These are phyloP conservation scores for Leccinum arenicola DNA, from an alignment of 768 basidiomycete species.

Conservation along the genomic window DNA sequence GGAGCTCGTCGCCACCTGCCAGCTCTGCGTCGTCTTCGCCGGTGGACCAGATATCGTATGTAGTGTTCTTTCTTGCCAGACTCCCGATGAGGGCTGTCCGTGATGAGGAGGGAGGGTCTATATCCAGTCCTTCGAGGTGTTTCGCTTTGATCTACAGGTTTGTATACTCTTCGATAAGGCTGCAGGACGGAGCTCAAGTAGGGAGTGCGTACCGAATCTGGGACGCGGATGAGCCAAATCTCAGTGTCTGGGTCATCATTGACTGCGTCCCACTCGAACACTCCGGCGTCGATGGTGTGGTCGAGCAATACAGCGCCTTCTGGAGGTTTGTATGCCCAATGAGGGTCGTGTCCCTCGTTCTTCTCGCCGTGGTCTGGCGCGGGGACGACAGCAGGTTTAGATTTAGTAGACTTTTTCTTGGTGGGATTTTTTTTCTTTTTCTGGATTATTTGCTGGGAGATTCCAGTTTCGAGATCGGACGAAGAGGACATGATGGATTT, in stretches of 20 bases:
- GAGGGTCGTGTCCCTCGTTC: conserved; percentile 52
- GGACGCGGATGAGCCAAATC: conserved; percentile 69
- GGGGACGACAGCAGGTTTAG: neutral
- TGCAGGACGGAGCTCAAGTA: neutral
- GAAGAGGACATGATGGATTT: conserved; percentile 18
- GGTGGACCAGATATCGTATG: conserved; percentile 67
- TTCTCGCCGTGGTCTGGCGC: conserved; percentile 35
- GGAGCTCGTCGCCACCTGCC: conserved; percentile 62
- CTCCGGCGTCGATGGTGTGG: conserved; percentile 39
- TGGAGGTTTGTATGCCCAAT: conserved; percentile 64
- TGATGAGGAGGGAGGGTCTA: conserved; percentile 44
- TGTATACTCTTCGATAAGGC: neutral
- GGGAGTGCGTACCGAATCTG: conserved; percentile 54
- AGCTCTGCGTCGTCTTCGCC: conserved; percentile 37
- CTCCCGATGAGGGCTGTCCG: conserved; percentile 44
- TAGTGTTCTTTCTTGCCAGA: conserved; percentile 50
- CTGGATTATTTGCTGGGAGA: conserved; percentile 6
- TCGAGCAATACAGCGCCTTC: conserved; percentile 48
- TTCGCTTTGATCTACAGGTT: conserved; percentile 58
- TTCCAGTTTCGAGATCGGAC: conserved; percentile 15
- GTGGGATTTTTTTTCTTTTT: conserved; percentile 7
- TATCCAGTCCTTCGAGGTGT: conserved; percentile 50
- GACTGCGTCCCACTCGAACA: conserved; percentile 70
- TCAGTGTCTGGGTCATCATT: conserved; percentile 57
- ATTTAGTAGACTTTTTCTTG: conserved; percentile 13